These are phyloP conservation scores for Geotrichum siamense DNA, from an alignment of 1,139 yeast species.

Conservation along the genomic window DNA sequence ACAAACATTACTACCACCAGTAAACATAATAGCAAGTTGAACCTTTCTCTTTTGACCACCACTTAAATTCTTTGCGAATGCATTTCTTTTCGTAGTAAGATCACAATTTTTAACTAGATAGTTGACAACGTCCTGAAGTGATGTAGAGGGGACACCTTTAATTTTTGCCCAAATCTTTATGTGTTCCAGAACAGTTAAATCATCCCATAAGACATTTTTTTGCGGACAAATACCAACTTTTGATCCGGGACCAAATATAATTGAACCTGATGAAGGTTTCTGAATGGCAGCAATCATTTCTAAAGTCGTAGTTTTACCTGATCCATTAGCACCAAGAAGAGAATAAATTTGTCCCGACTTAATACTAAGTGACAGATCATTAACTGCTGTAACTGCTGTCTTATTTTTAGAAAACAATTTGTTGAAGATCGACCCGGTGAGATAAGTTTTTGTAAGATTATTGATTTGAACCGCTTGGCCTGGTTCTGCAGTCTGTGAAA, in stretches of 20 bases:
- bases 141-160: conserved; percentile 26
- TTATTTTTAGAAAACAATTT: conserved; percentile 15
- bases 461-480: conserved; percentile 23
- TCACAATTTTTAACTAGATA: conserved; percentile 31
- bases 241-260: conserved; percentile 26
- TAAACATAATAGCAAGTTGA: conserved; percentile 54
- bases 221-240: conserved; percentile 37
- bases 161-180: conserved; percentile 32
- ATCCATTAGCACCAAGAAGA: conserved; percentile 36
- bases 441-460: conserved; percentile 26
- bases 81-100: conserved; percentile 24
- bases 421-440: conserved; percentile 15
- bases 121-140: conserved; percentile 18
- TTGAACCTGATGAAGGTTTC: conserved; percentile 26
- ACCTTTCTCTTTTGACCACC: conserved; percentile 94
- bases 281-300: conserved; percentile 37
- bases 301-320: conserved; percentile 37
- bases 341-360: conserved; percentile 33
- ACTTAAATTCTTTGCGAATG: conserved; percentile 41
- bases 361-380: conserved; percentile 27
- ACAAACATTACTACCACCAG: conserved; percentile 35
- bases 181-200: conserved; percentile 33
- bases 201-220: conserved; percentile 35
- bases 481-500: conserved; percentile 18
- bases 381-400: conserved; percentile 31